Evolutionary conservation across 78 protist genomes (phyloP), one percentile per base, ranked within the genome.

Genomic region (Bodo saltans): DNA sequence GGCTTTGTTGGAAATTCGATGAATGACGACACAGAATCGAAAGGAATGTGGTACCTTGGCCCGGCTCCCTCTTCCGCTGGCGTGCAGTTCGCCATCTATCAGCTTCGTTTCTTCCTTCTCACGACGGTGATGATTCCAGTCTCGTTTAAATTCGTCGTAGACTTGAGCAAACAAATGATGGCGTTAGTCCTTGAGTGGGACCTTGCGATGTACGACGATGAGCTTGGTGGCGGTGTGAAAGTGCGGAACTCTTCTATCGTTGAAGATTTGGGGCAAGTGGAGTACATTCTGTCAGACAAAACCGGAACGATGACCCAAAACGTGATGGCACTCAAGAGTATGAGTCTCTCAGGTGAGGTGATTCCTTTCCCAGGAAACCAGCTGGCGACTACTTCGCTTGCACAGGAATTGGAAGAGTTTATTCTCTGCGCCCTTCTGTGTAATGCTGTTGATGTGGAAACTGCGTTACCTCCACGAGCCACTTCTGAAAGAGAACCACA

Each of bases 231-330:
- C 3, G 30, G 40, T 3, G 60, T 88, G n/a, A 80, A 3, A 26
- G 90, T 86, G 34, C 41, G 41, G 60, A 88, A 70, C 76, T 89
- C 95, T 0, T 83, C 92, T 1, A 85, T 95, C 3, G 42, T 83
- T n/a, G 98, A 95, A 74, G 98, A 95, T 72, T 70, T 95, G 0
- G 98, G 97, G 27, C 93, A 87, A n/a, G 69, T 94, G 29, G 89
- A 92, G 67, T 86, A 87, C 76, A 32, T 94, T 8, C 82, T 94
- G 26, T 78, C 94, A n/a, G 97, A 94, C 83, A 94, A 88, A 67
- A 88, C 90, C 3, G 90, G 90, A 30, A 88, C 90, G 29, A 73
- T 88, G 74, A 88, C 90, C 32, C 41, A 83, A 67, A 88, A 88
- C 39, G 71, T 70, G 41, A 88, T 88, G 90, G 70, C 27, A 78